These are phyloP conservation scores for Choiromyces venosus DNA, from an alignment of 495 filamentous ascomycete genomes.

Conservation along the genomic window DNA sequence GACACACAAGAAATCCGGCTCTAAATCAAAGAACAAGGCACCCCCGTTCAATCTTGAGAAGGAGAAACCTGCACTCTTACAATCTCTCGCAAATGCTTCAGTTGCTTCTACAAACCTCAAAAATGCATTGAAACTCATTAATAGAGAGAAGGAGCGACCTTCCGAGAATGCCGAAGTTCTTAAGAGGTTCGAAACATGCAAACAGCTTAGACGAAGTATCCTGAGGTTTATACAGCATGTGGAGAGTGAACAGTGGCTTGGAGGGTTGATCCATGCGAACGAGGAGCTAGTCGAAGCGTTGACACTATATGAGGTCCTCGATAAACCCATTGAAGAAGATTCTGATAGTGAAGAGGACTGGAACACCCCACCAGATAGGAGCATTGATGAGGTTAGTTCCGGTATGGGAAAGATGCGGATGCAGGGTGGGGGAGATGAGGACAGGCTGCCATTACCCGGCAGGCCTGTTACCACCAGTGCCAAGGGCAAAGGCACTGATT, in stretches of 20 bases:
- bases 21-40: conserved; percentile 48
- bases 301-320: conserved; percentile 88
- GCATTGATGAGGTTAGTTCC: conserved; percentile 49
- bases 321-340: conserved; percentile 93
- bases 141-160: conserved; percentile 80
- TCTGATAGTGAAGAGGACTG: conserved; percentile 76
- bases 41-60: conserved; percentile 71
- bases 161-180: conserved; percentile 75
- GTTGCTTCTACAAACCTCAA: conserved; percentile 85
- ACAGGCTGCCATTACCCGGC: conserved; percentile 47
- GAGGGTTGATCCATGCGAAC: conserved; percentile 72
- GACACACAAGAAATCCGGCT: conserved; percentile 31
- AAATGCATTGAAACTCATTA: conserved; percentile 85
- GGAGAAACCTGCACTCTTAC: conserved; percentile 78
- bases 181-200: conserved; percentile 77
- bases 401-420: conserved; percentile 46
- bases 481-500: conserved; percentile 45
- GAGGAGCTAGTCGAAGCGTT: conserved; percentile 84
- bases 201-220: conserved; percentile 72
- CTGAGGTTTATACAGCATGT: conserved; percentile 82
- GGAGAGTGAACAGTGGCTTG: conserved; percentile 76
- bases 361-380: conserved; percentile 52
- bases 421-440: conserved; percentile 34
- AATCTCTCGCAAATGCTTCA: conserved; percentile 73
- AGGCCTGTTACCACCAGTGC: conserved; percentile 40